Conservation (phyloP, 2,329 filamentous ascomycete species). For the Ophiostoma novo-ulmi region DNA sequence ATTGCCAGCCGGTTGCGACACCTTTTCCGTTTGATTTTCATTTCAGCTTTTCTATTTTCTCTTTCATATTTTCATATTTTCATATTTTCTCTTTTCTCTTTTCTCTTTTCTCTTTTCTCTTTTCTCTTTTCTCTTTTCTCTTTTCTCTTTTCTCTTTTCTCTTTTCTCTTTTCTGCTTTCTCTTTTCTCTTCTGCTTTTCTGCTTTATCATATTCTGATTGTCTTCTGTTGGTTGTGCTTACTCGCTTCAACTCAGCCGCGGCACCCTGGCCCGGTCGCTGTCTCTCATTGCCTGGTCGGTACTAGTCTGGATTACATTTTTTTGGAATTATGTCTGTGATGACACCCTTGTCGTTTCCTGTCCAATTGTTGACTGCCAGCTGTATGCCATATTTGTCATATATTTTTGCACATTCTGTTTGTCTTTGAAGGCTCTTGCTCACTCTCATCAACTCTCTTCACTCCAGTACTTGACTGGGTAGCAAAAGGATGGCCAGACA, state of each 20-base stretch:
- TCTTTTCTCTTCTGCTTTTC: no score
- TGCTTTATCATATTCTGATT: background rate
- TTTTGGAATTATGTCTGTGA: background rate
- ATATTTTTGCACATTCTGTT: background rate
- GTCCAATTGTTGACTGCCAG: background rate
- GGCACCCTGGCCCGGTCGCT: background rate
- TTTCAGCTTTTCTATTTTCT: no score
- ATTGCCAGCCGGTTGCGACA: background rate
- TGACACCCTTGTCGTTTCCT: background rate
- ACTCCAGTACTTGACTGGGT: background rate
- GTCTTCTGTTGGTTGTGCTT: background rate
- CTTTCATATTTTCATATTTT: no score
- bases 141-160: no score
- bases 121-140: no score
- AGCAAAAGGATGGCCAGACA: background rate
- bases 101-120: no score
- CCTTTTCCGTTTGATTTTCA: background rate
- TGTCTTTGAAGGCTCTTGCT: no score
- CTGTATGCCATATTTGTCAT: background rate
- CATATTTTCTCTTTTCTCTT: no score
- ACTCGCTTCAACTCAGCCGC: background rate
- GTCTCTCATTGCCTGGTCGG: background rate
- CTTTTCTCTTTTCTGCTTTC: no score
- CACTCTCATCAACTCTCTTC: no score
- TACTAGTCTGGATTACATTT: background rate